Evolutionary conservation across 371 early-diverging fungal species (phyloP), one percentile per base, ranked within the genome.

Genomic region (Sporodiniella umbellata): DNA sequence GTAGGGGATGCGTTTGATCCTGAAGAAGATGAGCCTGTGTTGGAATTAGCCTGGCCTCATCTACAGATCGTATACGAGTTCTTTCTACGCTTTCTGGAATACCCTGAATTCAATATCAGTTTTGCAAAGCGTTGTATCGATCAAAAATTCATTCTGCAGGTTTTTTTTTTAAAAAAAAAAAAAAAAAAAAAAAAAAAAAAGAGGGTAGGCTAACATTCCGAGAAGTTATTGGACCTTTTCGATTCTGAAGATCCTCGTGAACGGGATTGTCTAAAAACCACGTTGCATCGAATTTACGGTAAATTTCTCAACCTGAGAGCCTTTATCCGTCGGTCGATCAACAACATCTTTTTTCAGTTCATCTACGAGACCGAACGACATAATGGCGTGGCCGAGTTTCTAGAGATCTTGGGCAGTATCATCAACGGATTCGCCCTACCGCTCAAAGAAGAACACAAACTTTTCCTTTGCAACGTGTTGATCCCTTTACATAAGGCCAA

Each of bases 391-490:
- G 95, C 97, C 7, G 96, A 96, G 65, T 78, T 96, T 31, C 67
- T 96, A 31, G 97, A 96, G 66, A 96, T 96, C 54, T 70, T 96
- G 26, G 97, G 97, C 48, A 93, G 93, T 68, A 96, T 96, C 56
- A 96, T 96, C 71, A 96, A 96, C 63, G 97, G 97, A 8, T 96
- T 96, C 62, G 95, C 97, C 1, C 72, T 95, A 38, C 97, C 97
- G 25, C 69, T 96, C 26, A 95, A 96, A 67, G 95, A 95, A 48
- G 97, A 96, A 71, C 97, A 96, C 77, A 93, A 94, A 66, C 78
- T 83, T 11, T 96, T 96, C 68, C 62, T 96, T 49, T 88, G 85
- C 24, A 77, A 88, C 25, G 95, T 93, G 5, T 78, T 96, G 49
- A 70, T 96, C 31, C 97, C 97, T 15, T 77, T 96, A 43, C 97